Percentiles rank a stretch among this genome's conserved stretches.
phyloP scores from a whole-genome alignment of 1,284 basidiomycete genomes.

The Trichosporon sp. region DNA sequence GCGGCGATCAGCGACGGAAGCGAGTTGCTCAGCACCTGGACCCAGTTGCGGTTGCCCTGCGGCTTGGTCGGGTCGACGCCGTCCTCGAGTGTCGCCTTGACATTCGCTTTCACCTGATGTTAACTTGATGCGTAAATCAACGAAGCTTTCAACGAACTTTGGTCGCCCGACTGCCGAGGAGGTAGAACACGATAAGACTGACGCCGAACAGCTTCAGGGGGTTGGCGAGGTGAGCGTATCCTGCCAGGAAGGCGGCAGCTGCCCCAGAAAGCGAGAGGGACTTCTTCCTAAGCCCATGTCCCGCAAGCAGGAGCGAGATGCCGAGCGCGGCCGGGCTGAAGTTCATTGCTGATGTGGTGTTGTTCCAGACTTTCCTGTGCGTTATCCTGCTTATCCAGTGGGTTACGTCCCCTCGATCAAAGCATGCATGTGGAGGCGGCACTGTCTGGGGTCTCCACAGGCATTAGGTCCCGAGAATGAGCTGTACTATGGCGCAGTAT shows the following conservation, averaged over 20 bases:
- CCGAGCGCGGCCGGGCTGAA: not conserved
- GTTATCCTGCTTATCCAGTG: no score
- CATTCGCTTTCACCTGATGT: no score
- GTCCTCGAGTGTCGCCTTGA: conserved; percentile 72
- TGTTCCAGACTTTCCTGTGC: not conserved
- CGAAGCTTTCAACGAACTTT: conserved; percentile 64
- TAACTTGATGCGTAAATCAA: no score
- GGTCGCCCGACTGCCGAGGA: conserved; percentile 78
- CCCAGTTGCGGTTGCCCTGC: conserved; percentile 66
- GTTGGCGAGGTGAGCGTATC: conserved; percentile 58
- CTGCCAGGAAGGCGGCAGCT: conserved; percentile 72
- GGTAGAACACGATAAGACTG: conserved; percentile 77
- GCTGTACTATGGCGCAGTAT: not conserved
- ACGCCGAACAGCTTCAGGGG: conserved; percentile 64
- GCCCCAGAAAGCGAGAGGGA: conserved; percentile 60
- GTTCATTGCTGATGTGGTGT: not conserved
- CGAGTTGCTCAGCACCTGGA: conserved; percentile 79
- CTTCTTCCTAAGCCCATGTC: conserved; percentile 62
- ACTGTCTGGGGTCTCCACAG: conserved; percentile 13
- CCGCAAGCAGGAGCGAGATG: conserved; percentile 49
- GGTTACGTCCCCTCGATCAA: not conserved
- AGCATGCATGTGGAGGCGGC: conserved; percentile 10
- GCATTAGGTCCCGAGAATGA: not conserved
- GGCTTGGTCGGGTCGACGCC: conserved; percentile 68
- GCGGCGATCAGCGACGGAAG: conserved; percentile 69